These are phyloP conservation scores for Yamadazyma epiphylla DNA, from an alignment of 1,139 yeast species.

Conservation along the genomic window DNA sequence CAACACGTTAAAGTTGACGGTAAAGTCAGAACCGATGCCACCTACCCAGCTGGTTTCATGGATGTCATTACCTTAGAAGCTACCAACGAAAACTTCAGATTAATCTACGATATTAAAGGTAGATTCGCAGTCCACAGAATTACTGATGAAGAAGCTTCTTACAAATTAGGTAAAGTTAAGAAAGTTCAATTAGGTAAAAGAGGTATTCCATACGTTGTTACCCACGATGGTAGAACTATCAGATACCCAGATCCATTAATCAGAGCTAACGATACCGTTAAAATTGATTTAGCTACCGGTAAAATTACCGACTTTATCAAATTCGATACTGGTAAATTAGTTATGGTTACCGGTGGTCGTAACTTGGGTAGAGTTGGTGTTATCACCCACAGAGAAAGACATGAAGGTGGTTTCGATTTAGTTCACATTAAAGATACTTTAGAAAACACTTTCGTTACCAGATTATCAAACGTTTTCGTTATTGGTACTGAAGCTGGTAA, in stretches of 20 bases:
- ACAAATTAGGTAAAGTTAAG: constrained; percentile 97
- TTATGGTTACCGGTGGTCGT: constrained; percentile 99
- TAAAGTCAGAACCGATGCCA: constrained; percentile 97
- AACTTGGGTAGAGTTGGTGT: constrained; percentile 99
- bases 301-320: constrained; percentile 88
- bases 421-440: constrained; percentile 97
- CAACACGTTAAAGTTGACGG: constrained; percentile 98
- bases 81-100: constrained; percentile 98
- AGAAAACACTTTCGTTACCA: constrained; percentile 97
- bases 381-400: constrained; percentile 96
- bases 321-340: constrained; percentile 94
- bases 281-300: constrained; percentile 93
- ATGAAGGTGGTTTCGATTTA: constrained; percentile 99
- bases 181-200: constrained; percentile 97
- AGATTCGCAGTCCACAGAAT: constrained; percentile 99
- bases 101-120: constrained; percentile 96
- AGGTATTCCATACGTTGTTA: constrained; percentile 96
- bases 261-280: constrained; percentile 96
- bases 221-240: constrained; percentile 99
- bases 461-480: constrained; percentile 94
- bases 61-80: constrained; percentile 96
- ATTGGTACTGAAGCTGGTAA: constrained; percentile 93
- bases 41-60: constrained; percentile 99
- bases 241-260: constrained; percentile 98
- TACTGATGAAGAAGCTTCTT: constrained; percentile 95